Percentiles rank a stretch among this genome's conserved stretches.
These are phyloP conservation scores for Sungouiozyma ichnusensis DNA, from an alignment of 805 yeast genomes.

Conservation along the genomic window DNA sequence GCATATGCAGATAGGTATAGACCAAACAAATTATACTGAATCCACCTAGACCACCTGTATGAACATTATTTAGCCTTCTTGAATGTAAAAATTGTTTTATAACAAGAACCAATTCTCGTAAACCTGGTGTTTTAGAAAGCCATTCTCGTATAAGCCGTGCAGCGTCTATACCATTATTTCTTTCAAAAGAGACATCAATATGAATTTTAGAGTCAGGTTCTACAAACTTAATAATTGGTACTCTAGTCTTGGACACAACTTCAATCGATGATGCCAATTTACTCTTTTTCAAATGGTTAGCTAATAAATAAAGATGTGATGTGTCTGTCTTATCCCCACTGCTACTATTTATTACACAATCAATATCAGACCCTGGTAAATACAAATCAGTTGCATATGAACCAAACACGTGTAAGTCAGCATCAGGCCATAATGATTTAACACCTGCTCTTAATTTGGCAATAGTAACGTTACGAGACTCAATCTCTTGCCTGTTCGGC, in stretches of 20 bases:
- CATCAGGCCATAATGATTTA: conserved; percentile 58
- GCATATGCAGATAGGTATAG: conserved; percentile 64
- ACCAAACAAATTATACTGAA: conserved; percentile 84
- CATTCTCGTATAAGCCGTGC: conserved; percentile 69
- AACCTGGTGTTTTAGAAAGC: conserved; percentile 63
- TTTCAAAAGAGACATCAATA: conserved; percentile 84
- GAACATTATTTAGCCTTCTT: conserved; percentile 73
- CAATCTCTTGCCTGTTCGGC: conserved; percentile 68
- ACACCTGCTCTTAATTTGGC: conserved; percentile 44
- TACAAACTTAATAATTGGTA: conserved; percentile 86
- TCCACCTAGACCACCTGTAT: conserved; percentile 91
- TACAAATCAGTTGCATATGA: conserved; percentile 89
- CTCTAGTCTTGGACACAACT: conserved; percentile 82
- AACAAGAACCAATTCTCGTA: conserved; percentile 70
- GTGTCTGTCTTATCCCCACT: conserved; percentile 49
- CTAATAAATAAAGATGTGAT: conserved; percentile 57
- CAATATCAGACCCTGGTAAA: conserved; percentile 92
- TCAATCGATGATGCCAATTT: conserved; percentile 63
- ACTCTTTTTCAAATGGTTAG: conserved; percentile 53
- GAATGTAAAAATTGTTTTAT: conserved; percentile 78
- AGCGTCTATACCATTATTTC: conserved; percentile 71
- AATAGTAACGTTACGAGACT: conserved; percentile 56
- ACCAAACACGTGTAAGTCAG: conserved; percentile 81
- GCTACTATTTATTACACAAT: conserved; percentile 71
- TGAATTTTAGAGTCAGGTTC: conserved; percentile 63